Base-by-base conservation (phyloP, 2,329 filamentous ascomycete species). In the Xylaria arbuscula region DNA sequence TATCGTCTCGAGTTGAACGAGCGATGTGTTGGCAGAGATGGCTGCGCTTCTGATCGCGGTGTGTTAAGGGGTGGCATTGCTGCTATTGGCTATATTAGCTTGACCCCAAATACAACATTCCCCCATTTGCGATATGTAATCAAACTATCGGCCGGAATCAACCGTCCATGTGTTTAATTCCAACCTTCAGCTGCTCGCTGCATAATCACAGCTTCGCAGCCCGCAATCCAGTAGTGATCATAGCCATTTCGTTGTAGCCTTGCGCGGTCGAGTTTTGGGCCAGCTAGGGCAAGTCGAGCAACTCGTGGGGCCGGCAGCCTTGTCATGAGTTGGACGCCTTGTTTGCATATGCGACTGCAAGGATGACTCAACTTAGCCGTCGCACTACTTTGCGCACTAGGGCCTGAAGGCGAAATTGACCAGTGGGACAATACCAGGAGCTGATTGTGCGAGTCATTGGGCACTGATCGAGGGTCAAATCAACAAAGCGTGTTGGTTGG, bases 391-490 rank as follows among this genome's bases (percentile, higher is more conserved):
- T 64, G 72, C 66, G 72, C 74, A 62, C 65, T 66, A 64, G 59
- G 51, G 70, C 70, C 67, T 45, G 67, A 71, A 62, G 42, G 48
- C 10, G 19, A 34, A 62, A 76, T 76, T 72, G 71, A 69, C 72
- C 65, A 69, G 72, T 74, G 67, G 62, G 64, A 66, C 67, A 62
- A 48, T 48, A 50, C 42, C 65, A 72, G 54, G 61, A 56, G 53
- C 54, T 24, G 57, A 50, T 54, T 42, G 61, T 59, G 64, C 66
- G 51, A 72, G 66, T 68, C 74, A 76, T 77, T 76, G 72, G 75
- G 74, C 75, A 76, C 69, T 75, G 70, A 75, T 74, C 68, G 68
- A 72, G 73, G 72, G 66, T 58, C 64, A 61, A 54, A 72, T 71
- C 65, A 72, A 70, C 68, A 72, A 62, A 71, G 66, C 64, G 64